Conservation (phyloP, 176 grass and related monocot genomes). For the Oryza glumipatula region DNA sequence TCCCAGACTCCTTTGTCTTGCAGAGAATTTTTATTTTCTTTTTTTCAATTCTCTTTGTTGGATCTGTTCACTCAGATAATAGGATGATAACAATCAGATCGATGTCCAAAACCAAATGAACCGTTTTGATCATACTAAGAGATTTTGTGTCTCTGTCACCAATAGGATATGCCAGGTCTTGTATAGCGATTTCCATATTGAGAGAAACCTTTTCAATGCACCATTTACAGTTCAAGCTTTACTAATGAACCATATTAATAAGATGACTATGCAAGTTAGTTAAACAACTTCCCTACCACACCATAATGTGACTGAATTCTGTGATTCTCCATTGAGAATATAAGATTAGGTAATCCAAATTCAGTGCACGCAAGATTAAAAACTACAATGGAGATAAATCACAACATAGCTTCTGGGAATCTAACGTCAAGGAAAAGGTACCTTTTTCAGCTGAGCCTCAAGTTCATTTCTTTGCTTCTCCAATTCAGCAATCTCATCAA, state of each 20-base stretch:
- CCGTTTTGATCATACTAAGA: constrained; percentile 7
- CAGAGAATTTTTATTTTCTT: neutral
- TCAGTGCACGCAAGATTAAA: neutral
- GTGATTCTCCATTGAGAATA: constrained; percentile 7
- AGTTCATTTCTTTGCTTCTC: constrained; percentile 90
- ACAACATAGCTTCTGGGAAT: constrained; percentile 15
- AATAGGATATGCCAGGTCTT: neutral
- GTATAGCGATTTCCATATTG: neutral
- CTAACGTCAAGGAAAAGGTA: constrained; percentile 30
- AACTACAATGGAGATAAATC: constrained; percentile 7
- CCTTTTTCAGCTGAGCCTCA: constrained; percentile 89
- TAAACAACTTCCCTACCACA: constrained; percentile 12
- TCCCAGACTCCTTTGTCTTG: neutral
- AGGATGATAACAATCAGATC: constrained; percentile 4
- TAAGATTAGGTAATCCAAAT: constrained; percentile 22
- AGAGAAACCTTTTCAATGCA: neutral
- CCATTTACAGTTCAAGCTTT: constrained; percentile 26
- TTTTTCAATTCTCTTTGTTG: neutral
- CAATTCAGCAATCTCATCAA: constrained; percentile 73
- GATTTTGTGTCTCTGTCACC: constrained; percentile 11
- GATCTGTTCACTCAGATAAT: neutral
- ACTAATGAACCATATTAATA: neutral
- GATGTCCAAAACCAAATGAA: constrained; percentile 30
- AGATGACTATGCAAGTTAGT: constrained; percentile 14
- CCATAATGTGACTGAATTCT: neutral